These are phyloP conservation scores for Barnettozyma hawaiiensis DNA, from an alignment of 1,139 yeast genomes.

Conservation along the genomic window DNA sequence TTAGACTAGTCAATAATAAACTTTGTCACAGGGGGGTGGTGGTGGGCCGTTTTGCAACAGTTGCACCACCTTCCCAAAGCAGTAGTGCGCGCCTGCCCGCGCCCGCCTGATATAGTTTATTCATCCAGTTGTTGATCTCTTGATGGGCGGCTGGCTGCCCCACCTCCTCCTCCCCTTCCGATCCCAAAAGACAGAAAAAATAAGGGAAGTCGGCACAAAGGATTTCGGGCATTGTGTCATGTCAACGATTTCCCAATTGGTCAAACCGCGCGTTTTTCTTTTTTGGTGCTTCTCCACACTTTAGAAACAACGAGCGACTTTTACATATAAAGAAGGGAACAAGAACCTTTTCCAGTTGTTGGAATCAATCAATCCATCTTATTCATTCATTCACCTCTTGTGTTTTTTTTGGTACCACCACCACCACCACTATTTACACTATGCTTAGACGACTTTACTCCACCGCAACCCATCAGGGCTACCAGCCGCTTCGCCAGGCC, in stretches of 20 bases:
- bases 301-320: too few species aligned
- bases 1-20: too few species aligned
- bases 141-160: too few species aligned
- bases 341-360: not conserved
- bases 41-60: too few species aligned
- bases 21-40: too few species aligned
- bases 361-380: too few species aligned
- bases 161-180: too few species aligned
- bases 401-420: too few species aligned
- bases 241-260: slow-evolving; percentile 1
- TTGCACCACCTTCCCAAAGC: slow-evolving; percentile 3
- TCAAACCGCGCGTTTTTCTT: slow-evolving; percentile 4
- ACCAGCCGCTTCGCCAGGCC: slow-evolving; percentile 1
- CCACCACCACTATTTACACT: not conserved
- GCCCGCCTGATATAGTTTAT: too few species aligned
- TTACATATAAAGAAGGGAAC: not conserved
- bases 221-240: slow-evolving; percentile 4
- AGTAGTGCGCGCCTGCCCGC: not conserved
- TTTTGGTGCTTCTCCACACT: slow-evolving; percentile 4
- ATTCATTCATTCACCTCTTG: too few species aligned
- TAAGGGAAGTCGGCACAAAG: slow-evolving; percentile 3
- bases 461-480: slow-evolving; percentile 12
- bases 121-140: too few species aligned
- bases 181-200: too few species aligned
- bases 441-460: slow-evolving; percentile 10